phyloP scores from a whole-genome alignment of 768 basidiomycete species.

The Filobasidium wieringae region DNA sequence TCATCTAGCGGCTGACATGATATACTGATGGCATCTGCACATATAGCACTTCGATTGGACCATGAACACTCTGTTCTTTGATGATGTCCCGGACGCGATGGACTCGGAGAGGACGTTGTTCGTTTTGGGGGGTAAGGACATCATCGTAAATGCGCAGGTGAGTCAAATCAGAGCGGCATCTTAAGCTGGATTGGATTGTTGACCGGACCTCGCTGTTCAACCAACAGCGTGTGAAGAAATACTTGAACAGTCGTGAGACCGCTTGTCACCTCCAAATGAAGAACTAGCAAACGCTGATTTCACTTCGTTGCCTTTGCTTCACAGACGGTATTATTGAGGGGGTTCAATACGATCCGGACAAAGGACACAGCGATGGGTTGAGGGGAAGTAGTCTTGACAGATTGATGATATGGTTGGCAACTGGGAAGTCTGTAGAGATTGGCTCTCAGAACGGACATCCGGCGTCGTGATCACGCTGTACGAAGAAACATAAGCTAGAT shows the following conservation, averaged over 20 bases:
- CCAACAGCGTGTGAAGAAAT: constrained; percentile 55
- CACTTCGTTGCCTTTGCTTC: constrained; percentile 40
- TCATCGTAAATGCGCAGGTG: constrained; percentile 63
- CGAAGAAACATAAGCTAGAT: no score
- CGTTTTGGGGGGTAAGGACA: constrained; percentile 71
- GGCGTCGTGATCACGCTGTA: no score
- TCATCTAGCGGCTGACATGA: no score
- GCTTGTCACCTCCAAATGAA: constrained; percentile 52
- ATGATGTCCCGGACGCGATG: constrained; percentile 70
- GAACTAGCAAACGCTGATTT: constrained; percentile 33
- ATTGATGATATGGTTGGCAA: neutral
- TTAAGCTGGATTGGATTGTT: neutral
- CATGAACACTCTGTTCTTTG: constrained; percentile 76
- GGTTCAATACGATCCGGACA: constrained; percentile 47
- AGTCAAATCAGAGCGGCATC: neutral
- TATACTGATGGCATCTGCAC: no score
- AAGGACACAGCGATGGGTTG: constrained; percentile 35
- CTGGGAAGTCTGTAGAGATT: neutral
- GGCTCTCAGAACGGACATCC: no score
- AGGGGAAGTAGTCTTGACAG: constrained; percentile 22
- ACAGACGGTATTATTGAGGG: constrained; percentile 50
- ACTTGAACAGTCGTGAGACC: constrained; percentile 64
- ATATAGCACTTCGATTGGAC: constrained; percentile 49
- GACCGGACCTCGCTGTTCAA: constrained; percentile 2
- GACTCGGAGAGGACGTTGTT: constrained; percentile 58